A percentile compares a stretch with the other conserved stretches of the same genome.
Conservation (phyloP, 495 filamentous ascomycete species). For the Pyrenula massariospora region DNA sequence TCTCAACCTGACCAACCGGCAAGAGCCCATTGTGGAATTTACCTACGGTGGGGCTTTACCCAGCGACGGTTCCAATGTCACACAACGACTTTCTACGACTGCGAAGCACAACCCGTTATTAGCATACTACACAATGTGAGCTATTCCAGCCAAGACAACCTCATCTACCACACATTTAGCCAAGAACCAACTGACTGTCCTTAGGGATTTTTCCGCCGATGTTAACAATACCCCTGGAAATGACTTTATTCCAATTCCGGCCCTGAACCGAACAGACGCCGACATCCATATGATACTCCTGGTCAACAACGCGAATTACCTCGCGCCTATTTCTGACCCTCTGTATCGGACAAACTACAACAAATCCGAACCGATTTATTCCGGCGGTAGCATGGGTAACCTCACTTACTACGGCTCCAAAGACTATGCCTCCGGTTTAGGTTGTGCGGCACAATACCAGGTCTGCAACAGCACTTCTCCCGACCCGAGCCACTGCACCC, state of each 20-base stretch:
- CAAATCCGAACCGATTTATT: not conserved
- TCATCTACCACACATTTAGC: not conserved
- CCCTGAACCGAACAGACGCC: conserved; percentile 18
- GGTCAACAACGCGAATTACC: conserved; percentile 10
- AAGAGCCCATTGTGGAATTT: not conserved
- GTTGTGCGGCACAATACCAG: not conserved
- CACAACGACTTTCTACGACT: not conserved
- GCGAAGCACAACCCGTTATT: not conserved
- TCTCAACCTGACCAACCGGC: not conserved
- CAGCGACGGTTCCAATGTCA: not conserved
- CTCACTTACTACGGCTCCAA: not conserved
- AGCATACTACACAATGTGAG: not conserved
- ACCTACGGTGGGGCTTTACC: not conserved
- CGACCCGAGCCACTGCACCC: not conserved
- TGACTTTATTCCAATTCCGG: conserved; percentile 2
- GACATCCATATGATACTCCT: conserved; percentile 17
- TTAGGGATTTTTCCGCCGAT: not conserved
- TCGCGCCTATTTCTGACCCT: conserved; percentile 12
- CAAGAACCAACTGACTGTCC: not conserved
- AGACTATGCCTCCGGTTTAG: not conserved
- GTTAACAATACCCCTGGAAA: not conserved
- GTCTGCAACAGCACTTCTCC: not conserved
- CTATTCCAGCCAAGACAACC: not conserved
- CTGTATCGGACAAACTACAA: conserved; percentile 4
- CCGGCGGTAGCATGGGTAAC: not conserved